phyloP scores from a whole-genome alignment of 148 eudicot species.

The Fagopyrum esculentum region DNA sequence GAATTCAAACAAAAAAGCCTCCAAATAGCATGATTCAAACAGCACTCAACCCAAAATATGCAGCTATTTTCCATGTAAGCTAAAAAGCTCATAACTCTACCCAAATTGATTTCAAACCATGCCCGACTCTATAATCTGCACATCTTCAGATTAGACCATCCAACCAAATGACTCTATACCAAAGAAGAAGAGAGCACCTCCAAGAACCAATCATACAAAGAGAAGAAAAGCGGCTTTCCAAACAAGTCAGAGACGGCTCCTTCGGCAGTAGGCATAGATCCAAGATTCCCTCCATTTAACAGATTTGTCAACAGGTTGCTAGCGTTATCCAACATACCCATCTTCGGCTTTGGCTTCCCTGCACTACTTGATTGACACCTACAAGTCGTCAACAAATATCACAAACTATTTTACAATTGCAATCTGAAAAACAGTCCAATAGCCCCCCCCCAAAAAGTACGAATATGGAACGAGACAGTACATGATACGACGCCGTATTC shows the following conservation, averaged over 20 bases:
- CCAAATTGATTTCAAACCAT: not conserved
- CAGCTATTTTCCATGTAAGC: too few relatives aligned
- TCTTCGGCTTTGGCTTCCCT: slow-evolving; percentile 53
- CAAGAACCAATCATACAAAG: slow-evolving; percentile 93
- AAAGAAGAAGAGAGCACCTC: slow-evolving; percentile 41
- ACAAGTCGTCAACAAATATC: slow-evolving; percentile 16
- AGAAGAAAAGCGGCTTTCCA: slow-evolving; percentile 79
- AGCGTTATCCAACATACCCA: slow-evolving; percentile 78
- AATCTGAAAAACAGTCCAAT: not conserved
- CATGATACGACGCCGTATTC: slow-evolving; percentile 27
- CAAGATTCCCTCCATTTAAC: slow-evolving; percentile 78
- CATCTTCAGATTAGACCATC: not conserved
- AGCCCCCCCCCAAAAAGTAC: not conserved
- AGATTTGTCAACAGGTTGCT: slow-evolving; percentile 89
- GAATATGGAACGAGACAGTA: not conserved
- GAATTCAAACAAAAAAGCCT: too few relatives aligned
- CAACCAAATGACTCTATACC: not conserved
- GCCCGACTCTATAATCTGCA: not conserved
- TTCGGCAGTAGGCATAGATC: slow-evolving; percentile 93
- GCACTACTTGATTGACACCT: slow-evolving; percentile 78
- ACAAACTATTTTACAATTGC: not conserved
- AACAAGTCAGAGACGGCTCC: slow-evolving; percentile 97
- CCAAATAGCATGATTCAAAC: too few relatives aligned
- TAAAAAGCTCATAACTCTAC: not conserved
- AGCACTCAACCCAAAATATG: too few relatives aligned